phyloP scores from a whole-genome alignment of 331 rosid species.

The Saraca asoca region DNA sequence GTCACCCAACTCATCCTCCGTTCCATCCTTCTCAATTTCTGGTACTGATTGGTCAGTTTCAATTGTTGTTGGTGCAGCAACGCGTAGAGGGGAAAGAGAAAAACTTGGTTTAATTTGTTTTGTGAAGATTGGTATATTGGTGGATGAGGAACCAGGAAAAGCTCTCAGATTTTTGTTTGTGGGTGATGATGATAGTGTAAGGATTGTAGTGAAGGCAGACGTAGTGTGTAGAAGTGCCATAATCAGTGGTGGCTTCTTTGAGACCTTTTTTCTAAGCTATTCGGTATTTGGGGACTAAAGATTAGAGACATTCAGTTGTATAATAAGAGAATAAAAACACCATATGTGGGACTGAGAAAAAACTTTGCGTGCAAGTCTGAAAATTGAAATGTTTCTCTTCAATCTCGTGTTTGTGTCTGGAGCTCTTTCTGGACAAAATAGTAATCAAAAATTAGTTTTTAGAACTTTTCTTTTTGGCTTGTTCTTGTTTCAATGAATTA shows the following conservation, averaged over 20 bases:
- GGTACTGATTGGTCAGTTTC: conserved; percentile 42
- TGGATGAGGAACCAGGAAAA: conserved; percentile 43
- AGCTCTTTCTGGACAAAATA: conserved; percentile 33
- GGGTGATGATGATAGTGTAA: conserved; percentile 40
- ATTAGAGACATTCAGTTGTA: neutral
- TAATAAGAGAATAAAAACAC: conserved; percentile 21
- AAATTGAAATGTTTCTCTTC: conserved; percentile 33
- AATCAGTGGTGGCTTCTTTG: conserved; percentile 7
- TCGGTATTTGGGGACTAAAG: neutral
- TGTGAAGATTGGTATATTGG: conserved; percentile 21
- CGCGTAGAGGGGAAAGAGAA: conserved; percentile 43
- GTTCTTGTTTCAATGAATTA: neutral
- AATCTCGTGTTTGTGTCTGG: neutral
- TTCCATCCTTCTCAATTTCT: conserved; percentile 38
- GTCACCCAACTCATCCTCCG: conserved; percentile 46
- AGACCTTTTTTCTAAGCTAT: neutral
- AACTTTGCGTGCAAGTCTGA: conserved; percentile 62
- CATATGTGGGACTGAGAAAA: conserved; percentile 33
- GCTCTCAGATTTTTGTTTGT: conserved; percentile 37
- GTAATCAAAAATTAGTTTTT: conserved; percentile 3
- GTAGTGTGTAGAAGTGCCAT: conserved; percentile 62
- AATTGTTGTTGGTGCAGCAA: conserved; percentile 66
- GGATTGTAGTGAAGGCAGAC: conserved; percentile 49
- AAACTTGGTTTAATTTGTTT: conserved; percentile 20
- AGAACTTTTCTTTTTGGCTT: neutral